These are phyloP conservation scores for Hygrophoropsis aurantiaca DNA, from an alignment of 768 basidiomycete genomes.

Conservation along the genomic window DNA sequence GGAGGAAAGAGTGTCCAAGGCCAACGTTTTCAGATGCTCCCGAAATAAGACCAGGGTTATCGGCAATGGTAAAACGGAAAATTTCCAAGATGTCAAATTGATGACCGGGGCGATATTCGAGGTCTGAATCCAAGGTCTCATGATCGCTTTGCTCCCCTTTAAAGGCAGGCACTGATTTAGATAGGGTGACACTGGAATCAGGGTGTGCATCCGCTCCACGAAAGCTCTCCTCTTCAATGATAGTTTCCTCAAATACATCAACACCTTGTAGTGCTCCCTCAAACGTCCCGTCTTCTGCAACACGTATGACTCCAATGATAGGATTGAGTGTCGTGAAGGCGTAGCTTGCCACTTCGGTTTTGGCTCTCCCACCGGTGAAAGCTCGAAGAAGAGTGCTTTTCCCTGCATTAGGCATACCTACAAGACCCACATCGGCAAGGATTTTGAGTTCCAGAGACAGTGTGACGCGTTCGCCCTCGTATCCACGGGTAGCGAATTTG, in stretches of 20 bases:
- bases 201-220: constrained; percentile 51
- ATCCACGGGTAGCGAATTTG: constrained; percentile 81
- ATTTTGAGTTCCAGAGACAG: constrained; percentile 92
- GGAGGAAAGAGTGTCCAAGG: constrained; percentile 90
- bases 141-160: constrained; percentile 5
- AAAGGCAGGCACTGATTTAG: too few relatives aligned
- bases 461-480: constrained; percentile 69
- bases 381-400: constrained; percentile 91
- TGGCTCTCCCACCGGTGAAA: constrained; percentile 81
- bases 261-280: constrained; percentile 56
- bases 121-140: constrained; percentile 17
- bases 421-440: constrained; percentile 91
- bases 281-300: constrained; percentile 76
- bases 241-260: constrained; percentile 66
- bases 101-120: constrained; percentile 37
- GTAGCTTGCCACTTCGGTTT: constrained; percentile 84
- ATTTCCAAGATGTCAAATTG: constrained; percentile 64
- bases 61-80: constrained; percentile 92
- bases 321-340: constrained; percentile 97
- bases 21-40: constrained; percentile 46
- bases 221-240: constrained; percentile 46
- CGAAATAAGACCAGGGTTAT: constrained; percentile 90
- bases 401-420: constrained; percentile 94
- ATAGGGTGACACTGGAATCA: too few relatives aligned
- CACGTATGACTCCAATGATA: constrained; percentile 85